These are phyloP conservation scores for Tetrahymena borealis DNA, from an alignment of 73 alveolate genomes.

Conservation along the genomic window DNA sequence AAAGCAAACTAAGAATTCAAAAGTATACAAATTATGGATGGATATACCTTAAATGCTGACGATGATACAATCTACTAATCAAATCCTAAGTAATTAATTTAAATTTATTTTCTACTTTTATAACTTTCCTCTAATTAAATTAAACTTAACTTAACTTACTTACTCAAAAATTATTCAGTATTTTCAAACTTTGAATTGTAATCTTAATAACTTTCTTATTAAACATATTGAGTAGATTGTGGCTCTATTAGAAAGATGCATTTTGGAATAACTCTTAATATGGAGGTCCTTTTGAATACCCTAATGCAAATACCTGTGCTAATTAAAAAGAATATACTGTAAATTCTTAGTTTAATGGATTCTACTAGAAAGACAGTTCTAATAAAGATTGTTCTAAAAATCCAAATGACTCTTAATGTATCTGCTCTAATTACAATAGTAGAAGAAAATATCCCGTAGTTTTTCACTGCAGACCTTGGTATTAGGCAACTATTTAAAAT, in stretches of 20 bases:
- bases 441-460: neutral
- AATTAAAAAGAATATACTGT: neutral
- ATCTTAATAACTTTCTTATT: no score
- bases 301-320: neutral
- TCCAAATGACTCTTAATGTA: neutral
- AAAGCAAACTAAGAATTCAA: neutral
- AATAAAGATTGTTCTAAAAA: neutral
- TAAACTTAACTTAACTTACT: no score
- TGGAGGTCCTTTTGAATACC: neutral
- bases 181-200: no score
- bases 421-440: neutral
- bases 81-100: neutral
- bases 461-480: neutral
- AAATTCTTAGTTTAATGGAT: neutral
- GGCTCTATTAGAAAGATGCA: neutral
- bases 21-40: neutral
- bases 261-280: neutral
- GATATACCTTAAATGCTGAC: neutral
- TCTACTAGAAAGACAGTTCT: neutral
- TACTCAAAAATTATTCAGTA: no score
- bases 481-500: neutral
- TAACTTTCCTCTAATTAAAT: no score
- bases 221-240: no score
- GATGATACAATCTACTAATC: neutral
- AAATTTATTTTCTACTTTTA: no score